Percentiles rank a stretch among this genome's conserved stretches.
Conservation (phyloP, 176 grass and related monocot genomes). For the Microstegium vimineum region DNA sequence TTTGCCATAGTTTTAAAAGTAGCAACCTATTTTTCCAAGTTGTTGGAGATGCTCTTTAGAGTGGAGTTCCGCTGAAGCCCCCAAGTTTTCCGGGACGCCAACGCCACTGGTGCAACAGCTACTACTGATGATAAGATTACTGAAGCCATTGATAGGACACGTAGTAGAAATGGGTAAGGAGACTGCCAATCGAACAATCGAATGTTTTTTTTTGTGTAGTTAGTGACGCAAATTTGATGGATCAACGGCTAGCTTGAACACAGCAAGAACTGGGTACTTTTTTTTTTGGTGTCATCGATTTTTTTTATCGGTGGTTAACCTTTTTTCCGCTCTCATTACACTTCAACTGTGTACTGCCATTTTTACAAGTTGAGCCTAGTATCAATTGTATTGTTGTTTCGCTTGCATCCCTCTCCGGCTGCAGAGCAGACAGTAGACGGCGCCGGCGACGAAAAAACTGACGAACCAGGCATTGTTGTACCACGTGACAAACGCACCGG, state of each 20-base stretch:
- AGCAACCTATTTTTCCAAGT: no score
- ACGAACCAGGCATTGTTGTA: conserved; percentile 95
- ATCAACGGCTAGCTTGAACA: neutral
- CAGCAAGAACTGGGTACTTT: neutral
- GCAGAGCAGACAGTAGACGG: conserved; percentile 64
- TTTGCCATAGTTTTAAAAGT: no score
- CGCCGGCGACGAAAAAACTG: conserved; percentile 73
- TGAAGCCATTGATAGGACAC: no score
- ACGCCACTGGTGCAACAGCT: no score
- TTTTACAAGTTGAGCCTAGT: neutral
- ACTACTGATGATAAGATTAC: no score
- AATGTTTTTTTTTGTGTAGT: no score
- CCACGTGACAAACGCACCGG: conserved; percentile 30
- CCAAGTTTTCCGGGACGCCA: no score
- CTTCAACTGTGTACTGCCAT: neutral
- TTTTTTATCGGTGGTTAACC: neutral
- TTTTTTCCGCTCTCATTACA: neutral
- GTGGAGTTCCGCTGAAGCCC: no score
- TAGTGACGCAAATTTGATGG: neutral
- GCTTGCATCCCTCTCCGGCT: conserved; percentile 3
- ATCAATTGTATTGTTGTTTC: conserved; percentile 1
- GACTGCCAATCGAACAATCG: no score
- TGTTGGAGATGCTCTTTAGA: no score
- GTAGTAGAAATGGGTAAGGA: no score
- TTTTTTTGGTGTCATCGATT: neutral